Conservation (phyloP, 441 rosid species). For the Daphne laureola region DNA sequence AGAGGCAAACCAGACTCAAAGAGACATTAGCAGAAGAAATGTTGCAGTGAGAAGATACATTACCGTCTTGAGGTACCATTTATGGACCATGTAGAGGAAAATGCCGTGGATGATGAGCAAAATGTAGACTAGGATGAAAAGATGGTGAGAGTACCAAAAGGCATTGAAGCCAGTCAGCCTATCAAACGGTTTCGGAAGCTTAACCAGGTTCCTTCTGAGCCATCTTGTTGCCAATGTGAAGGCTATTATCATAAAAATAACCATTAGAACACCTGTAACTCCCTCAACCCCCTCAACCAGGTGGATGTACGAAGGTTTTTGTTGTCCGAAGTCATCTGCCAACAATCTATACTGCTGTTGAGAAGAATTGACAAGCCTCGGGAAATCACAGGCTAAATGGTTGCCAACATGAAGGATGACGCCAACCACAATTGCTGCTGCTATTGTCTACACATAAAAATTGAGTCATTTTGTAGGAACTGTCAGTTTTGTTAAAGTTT, state of each 20-base stretch:
- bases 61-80: slow-evolving; percentile 63
- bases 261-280: slow-evolving; percentile 57
- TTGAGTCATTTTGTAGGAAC: not conserved
- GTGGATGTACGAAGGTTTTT: slow-evolving; percentile 43
- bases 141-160: slow-evolving; percentile 74
- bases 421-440: slow-evolving; percentile 55
- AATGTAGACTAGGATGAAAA: slow-evolving; percentile 44
- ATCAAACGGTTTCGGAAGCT: slow-evolving; percentile 63
- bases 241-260: slow-evolving; percentile 44
- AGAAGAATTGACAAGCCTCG: slow-evolving; percentile 32
- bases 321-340: slow-evolving; percentile 29
- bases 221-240: slow-evolving; percentile 49
- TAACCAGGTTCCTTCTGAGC: slow-evolving; percentile 50
- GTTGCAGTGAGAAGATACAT: not conserved
- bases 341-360: slow-evolving; percentile 13
- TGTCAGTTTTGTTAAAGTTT: too few species aligned
- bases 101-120: slow-evolving; percentile 48
- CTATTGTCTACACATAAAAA: slow-evolving; percentile 34
- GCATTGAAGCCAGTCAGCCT: slow-evolving; percentile 68
- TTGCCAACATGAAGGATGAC: slow-evolving; percentile 40
- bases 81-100: slow-evolving; percentile 44
- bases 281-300: slow-evolving; percentile 48
- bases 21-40: too few species aligned
- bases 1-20: not conserved
- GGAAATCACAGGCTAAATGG: slow-evolving; percentile 65